Evolutionary conservation across 495 filamentous ascomycete genomes (phyloP).

Genomic region (Hypoxylon intermedium): DNA sequence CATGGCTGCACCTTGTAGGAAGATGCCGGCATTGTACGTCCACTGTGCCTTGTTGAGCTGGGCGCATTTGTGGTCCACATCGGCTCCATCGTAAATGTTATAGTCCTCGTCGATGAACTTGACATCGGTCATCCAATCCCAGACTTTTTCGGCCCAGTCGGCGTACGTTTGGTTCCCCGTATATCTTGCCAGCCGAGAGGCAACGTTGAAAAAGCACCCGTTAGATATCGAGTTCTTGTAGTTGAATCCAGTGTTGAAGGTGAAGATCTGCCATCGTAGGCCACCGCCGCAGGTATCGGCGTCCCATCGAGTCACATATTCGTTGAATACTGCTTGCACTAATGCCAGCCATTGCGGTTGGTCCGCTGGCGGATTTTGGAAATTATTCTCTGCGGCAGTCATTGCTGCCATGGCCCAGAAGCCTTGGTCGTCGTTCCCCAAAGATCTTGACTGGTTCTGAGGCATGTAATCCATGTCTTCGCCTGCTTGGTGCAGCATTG

Average conservation of each 20-base stretch:
- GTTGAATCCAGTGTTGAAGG: conserved; percentile 79
- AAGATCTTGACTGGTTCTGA: conserved; percentile 75
- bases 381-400: conserved; percentile 80
- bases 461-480: conserved; percentile 77
- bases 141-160: conserved; percentile 75
- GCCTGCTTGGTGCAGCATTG: conserved; percentile 73
- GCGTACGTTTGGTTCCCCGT: conserved; percentile 79
- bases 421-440: conserved; percentile 85
- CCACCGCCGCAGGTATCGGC: conserved; percentile 73
- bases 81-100: conserved; percentile 72
- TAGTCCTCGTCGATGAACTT: conserved; percentile 68
- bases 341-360: conserved; percentile 79
- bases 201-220: conserved; percentile 82
- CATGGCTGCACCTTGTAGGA: conserved; percentile 73
- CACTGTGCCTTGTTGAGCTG: conserved; percentile 70
- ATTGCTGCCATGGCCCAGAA: conserved; percentile 88
- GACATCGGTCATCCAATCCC: conserved; percentile 68
- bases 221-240: conserved; percentile 84
- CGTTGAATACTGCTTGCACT: conserved; percentile 80
- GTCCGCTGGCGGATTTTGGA: conserved; percentile 67
- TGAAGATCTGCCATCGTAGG: conserved; percentile 84
- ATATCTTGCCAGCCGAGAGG: conserved; percentile 74
- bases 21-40: conserved; percentile 79
- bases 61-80: conserved; percentile 63
- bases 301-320: conserved; percentile 74